phyloP scores from a whole-genome alignment of 148 eudicot species.

The Rhododendron williamsianum region DNA sequence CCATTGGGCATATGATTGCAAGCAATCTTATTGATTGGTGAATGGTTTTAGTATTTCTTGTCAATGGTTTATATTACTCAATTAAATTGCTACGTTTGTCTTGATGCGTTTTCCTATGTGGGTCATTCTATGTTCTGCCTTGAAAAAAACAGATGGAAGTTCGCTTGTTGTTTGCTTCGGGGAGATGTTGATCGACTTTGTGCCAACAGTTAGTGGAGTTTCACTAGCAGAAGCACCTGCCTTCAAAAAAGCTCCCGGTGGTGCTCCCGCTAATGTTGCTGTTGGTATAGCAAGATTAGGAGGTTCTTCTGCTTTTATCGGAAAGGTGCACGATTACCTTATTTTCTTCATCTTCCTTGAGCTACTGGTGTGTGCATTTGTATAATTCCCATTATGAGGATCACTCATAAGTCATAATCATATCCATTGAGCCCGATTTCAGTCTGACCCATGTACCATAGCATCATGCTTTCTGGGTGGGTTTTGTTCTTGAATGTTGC shows the following conservation, averaged over 20 bases:
- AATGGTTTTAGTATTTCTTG: not conserved
- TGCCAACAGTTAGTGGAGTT: conserved; percentile 70
- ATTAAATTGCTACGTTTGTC: not conserved
- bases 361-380: not conserved
- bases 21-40: not conserved
- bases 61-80: not conserved
- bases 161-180: conserved; percentile 80
- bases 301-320: conserved; percentile 83
- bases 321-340: conserved; percentile 46
- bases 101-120: not conserved
- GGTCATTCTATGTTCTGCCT: not conserved
- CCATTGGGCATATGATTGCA: not conserved
- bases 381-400: not conserved
- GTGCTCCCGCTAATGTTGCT: conserved; percentile 99
- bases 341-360: not conserved
- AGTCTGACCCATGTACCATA: not conserved
- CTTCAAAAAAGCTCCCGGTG: conserved; percentile 87
- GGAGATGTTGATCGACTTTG: conserved; percentile 87
- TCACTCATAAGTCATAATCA: not conserved
- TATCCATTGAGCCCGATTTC: not conserved
- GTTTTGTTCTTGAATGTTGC: not conserved
- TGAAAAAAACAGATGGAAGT: conserved; percentile 27
- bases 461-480: not conserved
- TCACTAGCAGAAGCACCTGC: conserved; percentile 88
- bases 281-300: conserved; percentile 77